phyloP scores from a whole-genome alignment of 225 moss, liverwort and hornwort species.

The Bryum argenteum region DNA sequence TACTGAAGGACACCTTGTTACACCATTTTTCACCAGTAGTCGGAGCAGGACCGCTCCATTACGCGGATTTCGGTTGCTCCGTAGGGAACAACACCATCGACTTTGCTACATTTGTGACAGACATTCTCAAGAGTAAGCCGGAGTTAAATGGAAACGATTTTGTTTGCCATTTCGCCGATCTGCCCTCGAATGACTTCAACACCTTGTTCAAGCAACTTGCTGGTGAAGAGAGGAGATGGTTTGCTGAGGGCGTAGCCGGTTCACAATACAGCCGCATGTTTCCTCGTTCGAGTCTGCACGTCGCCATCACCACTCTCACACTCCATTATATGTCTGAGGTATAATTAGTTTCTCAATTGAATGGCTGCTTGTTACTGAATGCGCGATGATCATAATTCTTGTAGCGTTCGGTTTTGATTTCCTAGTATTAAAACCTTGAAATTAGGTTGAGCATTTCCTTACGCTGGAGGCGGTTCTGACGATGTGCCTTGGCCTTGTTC shows the following conservation, averaged over 20 bases:
- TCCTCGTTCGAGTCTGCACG: conserved; percentile 57
- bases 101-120: conserved; percentile 29
- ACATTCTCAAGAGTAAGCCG: conserved; percentile 23
- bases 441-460: too few species aligned
- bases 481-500: neutral
- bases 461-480: too few species aligned
- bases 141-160: conserved; percentile 36
- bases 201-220: conserved; percentile 56
- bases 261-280: conserved; percentile 57
- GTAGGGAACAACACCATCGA: conserved; percentile 37
- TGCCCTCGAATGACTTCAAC: conserved; percentile 78
- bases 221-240: conserved; percentile 44
- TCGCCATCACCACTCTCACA: conserved; percentile 46
- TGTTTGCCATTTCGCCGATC: conserved; percentile 64
- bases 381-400: too few species aligned
- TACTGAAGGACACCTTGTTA: conserved; percentile 33
- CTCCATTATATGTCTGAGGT: conserved; percentile 66
- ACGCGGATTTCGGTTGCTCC: conserved; percentile 59
- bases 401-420: too few species aligned
- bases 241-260: conserved; percentile 63
- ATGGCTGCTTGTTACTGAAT: too few species aligned
- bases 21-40: conserved; percentile 27
- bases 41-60: conserved; percentile 28
- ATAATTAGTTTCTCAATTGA: neutral
- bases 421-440: too few species aligned